Percentiles rank a stretch among this genome's conserved stretches.
These are phyloP conservation scores for Acanthochlamys bracteata DNA, from an alignment of 106 monocot species.

Conservation along the genomic window DNA sequence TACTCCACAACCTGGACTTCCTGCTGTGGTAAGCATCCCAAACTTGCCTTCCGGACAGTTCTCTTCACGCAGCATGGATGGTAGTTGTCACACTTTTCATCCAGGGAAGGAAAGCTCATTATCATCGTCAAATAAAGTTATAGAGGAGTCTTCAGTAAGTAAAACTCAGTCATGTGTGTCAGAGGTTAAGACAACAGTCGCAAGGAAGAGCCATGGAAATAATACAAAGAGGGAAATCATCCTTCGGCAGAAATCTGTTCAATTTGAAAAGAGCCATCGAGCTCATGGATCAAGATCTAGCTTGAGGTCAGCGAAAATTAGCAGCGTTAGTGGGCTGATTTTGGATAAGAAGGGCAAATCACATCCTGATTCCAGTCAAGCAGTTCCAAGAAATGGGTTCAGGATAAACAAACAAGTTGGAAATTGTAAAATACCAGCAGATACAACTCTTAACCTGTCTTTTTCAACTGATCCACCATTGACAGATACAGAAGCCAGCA, in stretches of 20 bases:
- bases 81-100: slow-evolving; percentile 7
- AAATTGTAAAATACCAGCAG: slow-evolving; percentile 9
- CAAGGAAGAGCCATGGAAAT: slow-evolving; percentile 36
- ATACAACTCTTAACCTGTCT: slow-evolving; percentile 17
- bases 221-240: slow-evolving; percentile 61
- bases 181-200: slow-evolving; percentile 25
- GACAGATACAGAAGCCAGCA: slow-evolving; percentile 6
- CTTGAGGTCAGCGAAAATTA: slow-evolving; percentile 42
- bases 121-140: slow-evolving; percentile 14
- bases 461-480: slow-evolving; percentile 15
- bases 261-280: slow-evolving; percentile 63
- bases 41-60: slow-evolving; percentile 29
- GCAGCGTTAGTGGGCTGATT: slow-evolving; percentile 24
- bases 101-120: slow-evolving; percentile 19
- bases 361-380: slow-evolving; percentile 25
- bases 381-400: slow-evolving; percentile 33
- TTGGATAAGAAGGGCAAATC: slow-evolving; percentile 51
- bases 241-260: slow-evolving; percentile 44
- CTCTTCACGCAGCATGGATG: slow-evolving; percentile 16
- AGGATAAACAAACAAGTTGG: slow-evolving; percentile 40
- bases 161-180: slow-evolving; percentile 7
- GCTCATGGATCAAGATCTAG: slow-evolving; percentile 57
- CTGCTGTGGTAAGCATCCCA: slow-evolving; percentile 15
- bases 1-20: slow-evolving; percentile 12
- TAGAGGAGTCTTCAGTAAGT: slow-evolving; percentile 16